Base-by-base conservation (phyloP, 2,329 filamentous ascomycete species). In the Diaporthe vexans region DNA sequence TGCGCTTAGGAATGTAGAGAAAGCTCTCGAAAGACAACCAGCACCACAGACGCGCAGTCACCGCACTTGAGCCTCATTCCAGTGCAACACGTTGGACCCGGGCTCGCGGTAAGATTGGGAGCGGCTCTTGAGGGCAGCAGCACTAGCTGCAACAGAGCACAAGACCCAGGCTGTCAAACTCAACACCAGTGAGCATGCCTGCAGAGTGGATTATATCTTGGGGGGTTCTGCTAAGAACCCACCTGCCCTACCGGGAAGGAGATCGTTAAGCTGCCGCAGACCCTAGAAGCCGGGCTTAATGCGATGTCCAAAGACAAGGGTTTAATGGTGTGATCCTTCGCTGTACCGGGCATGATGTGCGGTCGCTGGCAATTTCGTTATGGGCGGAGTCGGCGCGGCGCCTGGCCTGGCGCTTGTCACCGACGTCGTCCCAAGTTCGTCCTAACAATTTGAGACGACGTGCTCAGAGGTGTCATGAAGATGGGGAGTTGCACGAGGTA, bases 51-150 rank as follows among this genome's bases (percentile, higher is more conserved):
- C 63, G 43, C 46, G 63, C 43, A 65, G 40, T 15, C 26, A 29
- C 29, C 21, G 35, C 19, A 51, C 56, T 61, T 71, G 69, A 71
- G 69, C 69, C 69, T 59, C 69, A 71, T 71, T 61, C 69, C 69
- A 59, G 43, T 51, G 40, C 56, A 7, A 37, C 63, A 40, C 48
- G 48, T 68, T 40, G 35, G 63, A 68, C 13, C 63, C 63, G 24
- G 33, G 63, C 63, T 21, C n/a, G 48, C 6, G 63, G 33, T 15
- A 54, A 54, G 15, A 68, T 68, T 68, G 48, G 21, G 63, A 52
- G 63, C 46, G 29, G 21, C 46, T 67, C 33, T 52, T 1, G 13
- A 67, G 15, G 43, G 37, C 37, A 40, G 43, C 43, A 46, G 43
- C 43, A 46, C 43, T 46, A 46, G 17, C 19, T 13, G 46, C 29